Percentiles rank a stretch among this genome's conserved stretches.
These are phyloP conservation scores for Trichaptum fuscoviolaceum DNA, from an alignment of 768 basidiomycete genomes.

Conservation along the genomic window DNA sequence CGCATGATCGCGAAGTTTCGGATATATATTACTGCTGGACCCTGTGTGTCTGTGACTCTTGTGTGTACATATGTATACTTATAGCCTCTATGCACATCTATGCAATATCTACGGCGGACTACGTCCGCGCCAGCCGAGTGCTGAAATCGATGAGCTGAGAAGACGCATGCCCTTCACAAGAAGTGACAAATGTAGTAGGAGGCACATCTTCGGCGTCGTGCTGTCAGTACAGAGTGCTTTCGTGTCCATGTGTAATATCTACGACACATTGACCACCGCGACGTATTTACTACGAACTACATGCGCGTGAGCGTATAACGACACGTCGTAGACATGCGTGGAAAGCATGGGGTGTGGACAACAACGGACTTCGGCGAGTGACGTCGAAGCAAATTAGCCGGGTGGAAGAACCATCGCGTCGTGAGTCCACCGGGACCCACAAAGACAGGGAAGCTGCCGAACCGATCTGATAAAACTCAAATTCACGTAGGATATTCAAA, in stretches of 20 bases:
- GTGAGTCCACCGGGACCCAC: neutral
- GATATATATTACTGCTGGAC: neutral
- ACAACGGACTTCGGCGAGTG: neutral
- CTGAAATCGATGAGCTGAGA: neutral
- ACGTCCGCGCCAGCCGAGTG: neutral
- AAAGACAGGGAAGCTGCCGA: neutral
- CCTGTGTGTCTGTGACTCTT: neutral
- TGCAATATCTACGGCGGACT: neutral
- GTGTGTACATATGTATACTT: neutral
- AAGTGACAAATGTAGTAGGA: neutral
- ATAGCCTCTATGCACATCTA: neutral
- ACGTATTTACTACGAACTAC: neutral
- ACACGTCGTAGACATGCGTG: neutral
- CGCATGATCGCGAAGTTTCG: neutral
- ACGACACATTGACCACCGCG: neutral
- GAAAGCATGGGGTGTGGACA: neutral
- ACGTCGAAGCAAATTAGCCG: neutral
- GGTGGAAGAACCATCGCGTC: neutral
- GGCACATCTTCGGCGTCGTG: neutral
- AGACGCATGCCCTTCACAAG: neutral
- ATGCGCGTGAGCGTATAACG: neutral
- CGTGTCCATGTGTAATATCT: neutral
- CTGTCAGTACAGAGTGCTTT: neutral
- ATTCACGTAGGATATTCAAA: neutral
- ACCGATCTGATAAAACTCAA: neutral